Conservation (phyloP, 2,329 filamentous ascomycete species). For the Sclerotinia minor region DNA sequence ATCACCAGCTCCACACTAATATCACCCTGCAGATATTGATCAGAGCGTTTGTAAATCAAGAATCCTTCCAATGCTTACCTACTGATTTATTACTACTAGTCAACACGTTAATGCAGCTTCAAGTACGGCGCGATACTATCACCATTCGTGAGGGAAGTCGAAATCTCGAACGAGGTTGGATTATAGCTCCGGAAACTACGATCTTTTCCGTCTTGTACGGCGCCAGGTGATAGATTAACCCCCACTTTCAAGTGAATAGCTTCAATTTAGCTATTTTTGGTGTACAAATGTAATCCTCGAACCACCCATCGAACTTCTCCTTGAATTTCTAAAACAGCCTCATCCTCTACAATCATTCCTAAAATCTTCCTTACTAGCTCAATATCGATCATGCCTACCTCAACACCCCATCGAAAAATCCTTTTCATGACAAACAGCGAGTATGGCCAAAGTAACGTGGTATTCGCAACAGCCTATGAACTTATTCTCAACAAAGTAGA, state of each 20-base stretch:
- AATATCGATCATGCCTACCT: not conserved
- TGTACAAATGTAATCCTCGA: not conserved
- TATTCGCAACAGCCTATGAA: conserved; percentile 47
- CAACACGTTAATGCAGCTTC: not conserved
- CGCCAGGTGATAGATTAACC: not conserved
- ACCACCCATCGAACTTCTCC: too few relatives aligned
- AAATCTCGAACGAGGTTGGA: not conserved
- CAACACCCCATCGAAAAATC: conserved; percentile 32
- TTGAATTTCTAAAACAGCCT: not conserved
- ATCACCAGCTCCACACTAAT: not conserved
- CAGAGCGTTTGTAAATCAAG: not conserved
- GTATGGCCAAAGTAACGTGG: conserved; percentile 50
- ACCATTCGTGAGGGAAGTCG: not conserved
- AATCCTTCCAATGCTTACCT: not conserved
- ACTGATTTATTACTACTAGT: not conserved
- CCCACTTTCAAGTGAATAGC: not conserved
- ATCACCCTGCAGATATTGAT: not conserved
- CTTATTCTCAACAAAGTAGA: conserved; percentile 42
- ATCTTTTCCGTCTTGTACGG: not conserved
- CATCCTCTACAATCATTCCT: not conserved
- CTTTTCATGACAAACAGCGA: conserved; percentile 50
- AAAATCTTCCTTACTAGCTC: too few relatives aligned
- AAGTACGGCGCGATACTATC: not conserved
- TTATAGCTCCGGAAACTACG: not conserved
- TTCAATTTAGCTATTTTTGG: not conserved